Conservation (phyloP, 805 yeast genomes). For the Cyberlindnera euphorbiiphila region DNA sequence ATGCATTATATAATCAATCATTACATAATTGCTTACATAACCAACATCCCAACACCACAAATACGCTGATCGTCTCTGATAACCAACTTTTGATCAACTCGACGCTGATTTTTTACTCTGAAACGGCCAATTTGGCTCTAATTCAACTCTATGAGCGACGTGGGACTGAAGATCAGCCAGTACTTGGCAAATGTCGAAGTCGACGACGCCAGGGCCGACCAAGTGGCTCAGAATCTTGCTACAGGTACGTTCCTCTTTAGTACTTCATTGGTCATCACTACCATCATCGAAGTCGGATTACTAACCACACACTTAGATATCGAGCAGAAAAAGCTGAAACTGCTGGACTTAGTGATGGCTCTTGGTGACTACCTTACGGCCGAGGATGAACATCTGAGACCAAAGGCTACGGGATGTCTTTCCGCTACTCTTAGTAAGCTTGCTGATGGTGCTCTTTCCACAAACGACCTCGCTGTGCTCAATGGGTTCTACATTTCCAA, state of each 20-base stretch:
- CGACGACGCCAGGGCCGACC: slow-evolving; percentile 29
- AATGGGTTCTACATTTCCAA: slow-evolving; percentile 58
- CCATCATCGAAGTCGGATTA: too few species aligned
- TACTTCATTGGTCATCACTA: too few species aligned
- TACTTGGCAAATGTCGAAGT: slow-evolving; percentile 40
- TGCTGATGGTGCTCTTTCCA: slow-evolving; percentile 28
- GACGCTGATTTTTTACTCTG: too few species aligned
- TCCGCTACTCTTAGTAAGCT: slow-evolving; percentile 35
- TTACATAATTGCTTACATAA: too few species aligned
- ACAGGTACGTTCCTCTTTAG: slow-evolving; percentile 22
- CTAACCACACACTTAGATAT: slow-evolving; percentile 12
- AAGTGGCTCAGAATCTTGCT: slow-evolving; percentile 30
- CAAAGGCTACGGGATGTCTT: slow-evolving; percentile 44
- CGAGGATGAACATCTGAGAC: slow-evolving; percentile 49
- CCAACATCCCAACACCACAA: too few species aligned
- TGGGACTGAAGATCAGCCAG: slow-evolving; percentile 27
- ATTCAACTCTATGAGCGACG: background rate
- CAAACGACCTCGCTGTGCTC: slow-evolving; percentile 38
- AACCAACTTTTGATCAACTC: too few species aligned
- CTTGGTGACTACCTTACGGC: slow-evolving; percentile 64
- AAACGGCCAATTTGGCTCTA: too few species aligned
- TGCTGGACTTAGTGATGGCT: slow-evolving; percentile 47
- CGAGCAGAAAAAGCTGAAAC: slow-evolving; percentile 7
- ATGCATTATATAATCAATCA: too few species aligned
- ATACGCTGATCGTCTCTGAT: too few species aligned